Base-by-base conservation (phyloP, 2,329 filamentous ascomycete species). In the Monilinia laxa region DNA sequence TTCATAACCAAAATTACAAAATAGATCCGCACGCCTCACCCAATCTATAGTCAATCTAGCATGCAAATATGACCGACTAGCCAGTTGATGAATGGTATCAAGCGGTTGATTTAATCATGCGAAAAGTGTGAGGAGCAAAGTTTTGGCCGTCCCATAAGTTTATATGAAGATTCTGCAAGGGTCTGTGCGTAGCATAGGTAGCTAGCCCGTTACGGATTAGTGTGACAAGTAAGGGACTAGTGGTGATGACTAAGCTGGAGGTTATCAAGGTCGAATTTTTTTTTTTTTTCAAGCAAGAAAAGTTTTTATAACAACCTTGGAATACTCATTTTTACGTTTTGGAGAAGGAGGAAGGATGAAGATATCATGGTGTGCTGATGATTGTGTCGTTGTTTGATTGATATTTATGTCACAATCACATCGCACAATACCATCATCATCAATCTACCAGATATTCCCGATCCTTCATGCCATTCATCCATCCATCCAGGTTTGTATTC, bases 21-120 rank as follows among this genome's bases (percentile, higher is more conserved):
- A n/a, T 49, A 59, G 25, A 40, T 59, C 52, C 23, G 18, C 45
- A 59, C n/a, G 55, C 64, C n/a, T 65, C 64, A 40, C 64, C 38
- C 38, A 53, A 45, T 10, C n/a, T 52, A 40, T 71, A 54, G 52
- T 73, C 45, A 66, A 66, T 75, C 62, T 72, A 64, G 72, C 73
- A 75, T 70, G 71, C 69, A 72, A 73, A 73, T 73, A 72, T 75
- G 73, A 75, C 68, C 72, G 68, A 63, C 67, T 69, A 71, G 67
- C 67, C 73, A 73, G 70, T 74, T 68, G 70, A 57, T 67, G 69
- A 71, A 53, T 71, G 68, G 69, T 59, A 57, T 67, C 68, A 69
- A 72, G 71, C 64, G 72, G 68, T 74, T 74, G 73, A 74, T 73
- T 65, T 74, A 71, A 72, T 65, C 70, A 72, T 75, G 73, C 67